Percentiles rank a stretch among this genome's conserved stretches.
Evolutionary conservation across 108 stramenopile genomes (phyloP).

Genomic region (Pseudonitzschia multiseries): DNA sequence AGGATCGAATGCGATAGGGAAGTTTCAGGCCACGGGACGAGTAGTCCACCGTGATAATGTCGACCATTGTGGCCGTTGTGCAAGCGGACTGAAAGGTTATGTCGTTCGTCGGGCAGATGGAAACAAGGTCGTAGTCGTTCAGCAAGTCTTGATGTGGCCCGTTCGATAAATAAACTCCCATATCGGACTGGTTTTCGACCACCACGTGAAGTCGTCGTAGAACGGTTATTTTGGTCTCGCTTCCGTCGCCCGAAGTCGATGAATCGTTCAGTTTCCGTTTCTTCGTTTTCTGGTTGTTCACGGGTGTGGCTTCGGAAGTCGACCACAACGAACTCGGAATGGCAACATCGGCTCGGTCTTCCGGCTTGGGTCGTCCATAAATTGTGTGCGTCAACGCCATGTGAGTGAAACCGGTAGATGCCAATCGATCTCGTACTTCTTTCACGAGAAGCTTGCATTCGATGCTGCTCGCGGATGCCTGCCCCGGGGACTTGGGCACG

Average conservation of each 20-base stretch:
- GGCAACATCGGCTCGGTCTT: slow-evolving; percentile 48
- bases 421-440: slow-evolving; percentile 34
- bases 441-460: slow-evolving; percentile 23
- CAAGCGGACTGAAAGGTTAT: slow-evolving; percentile 62
- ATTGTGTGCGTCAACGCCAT: slow-evolving; percentile 65
- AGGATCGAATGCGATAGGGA: slow-evolving; percentile 57
- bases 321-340: slow-evolving; percentile 39
- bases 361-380: slow-evolving; percentile 55
- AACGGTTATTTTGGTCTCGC: slow-evolving; percentile 22
- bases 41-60: slow-evolving; percentile 74
- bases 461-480: not conserved
- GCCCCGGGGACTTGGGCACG: slow-evolving; percentile 19
- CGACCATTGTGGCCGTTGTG: slow-evolving; percentile 37
- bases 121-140: slow-evolving; percentile 67
- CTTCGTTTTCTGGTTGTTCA: not conserved
- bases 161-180: slow-evolving; percentile 33
- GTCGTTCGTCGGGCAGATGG: slow-evolving; percentile 69
- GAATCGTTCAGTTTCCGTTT: slow-evolving; percentile 5
- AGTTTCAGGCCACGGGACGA: slow-evolving; percentile 53
- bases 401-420: slow-evolving; percentile 43
- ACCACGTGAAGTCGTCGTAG: slow-evolving; percentile 63
- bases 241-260: not conserved
- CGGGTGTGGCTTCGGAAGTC: not conserved
- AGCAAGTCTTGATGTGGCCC: slow-evolving; percentile 29
- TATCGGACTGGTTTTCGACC: slow-evolving; percentile 69